Percentiles rank a stretch among this genome's conserved stretches.
Conservation (phyloP, 2,329 filamentous ascomycete species). For the Fusarium paranaense region DNA sequence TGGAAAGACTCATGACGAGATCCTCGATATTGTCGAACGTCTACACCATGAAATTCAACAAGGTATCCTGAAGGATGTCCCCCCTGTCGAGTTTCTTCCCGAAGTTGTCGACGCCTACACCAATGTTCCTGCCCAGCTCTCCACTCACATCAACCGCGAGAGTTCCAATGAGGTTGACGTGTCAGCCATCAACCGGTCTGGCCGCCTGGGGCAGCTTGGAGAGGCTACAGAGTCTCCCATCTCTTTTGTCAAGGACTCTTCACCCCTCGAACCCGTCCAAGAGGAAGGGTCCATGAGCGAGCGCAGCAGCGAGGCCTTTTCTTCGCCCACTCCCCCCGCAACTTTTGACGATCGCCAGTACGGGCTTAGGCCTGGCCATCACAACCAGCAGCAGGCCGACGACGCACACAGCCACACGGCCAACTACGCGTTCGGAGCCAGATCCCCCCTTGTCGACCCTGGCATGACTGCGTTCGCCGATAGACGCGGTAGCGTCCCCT, state of each 20-base stretch:
- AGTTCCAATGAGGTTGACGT: slow-evolving; percentile 27
- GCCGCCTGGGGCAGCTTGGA: slow-evolving; percentile 17
- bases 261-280: slow-evolving; percentile 41
- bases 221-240: slow-evolving; percentile 35
- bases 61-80: slow-evolving; percentile 59
- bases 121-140: slow-evolving; percentile 31
- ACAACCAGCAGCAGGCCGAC: slow-evolving; percentile 21
- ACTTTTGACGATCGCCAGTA: slow-evolving; percentile 21
- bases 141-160: slow-evolving; percentile 13
- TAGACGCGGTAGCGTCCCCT: slow-evolving; percentile 32
- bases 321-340: slow-evolving; percentile 28
- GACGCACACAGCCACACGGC: slow-evolving; percentile 4
- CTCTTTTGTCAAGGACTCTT: slow-evolving; percentile 41
- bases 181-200: slow-evolving; percentile 10
- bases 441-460: slow-evolving; percentile 15
- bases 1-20: slow-evolving; percentile 60
- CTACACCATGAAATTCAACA: slow-evolving; percentile 59
- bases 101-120: slow-evolving; percentile 59
- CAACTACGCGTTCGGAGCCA: slow-evolving; percentile 15
- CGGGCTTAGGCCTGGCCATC: slow-evolving; percentile 2
- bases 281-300: slow-evolving; percentile 34
- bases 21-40: slow-evolving; percentile 59
- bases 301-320: slow-evolving; percentile 18
- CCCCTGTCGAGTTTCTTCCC: slow-evolving; percentile 70
- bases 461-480: slow-evolving; percentile 16